Base-by-base conservation (phyloP, 768 basidiomycete genomes). In the Rhodosporidiobolus odoratus region DNA sequence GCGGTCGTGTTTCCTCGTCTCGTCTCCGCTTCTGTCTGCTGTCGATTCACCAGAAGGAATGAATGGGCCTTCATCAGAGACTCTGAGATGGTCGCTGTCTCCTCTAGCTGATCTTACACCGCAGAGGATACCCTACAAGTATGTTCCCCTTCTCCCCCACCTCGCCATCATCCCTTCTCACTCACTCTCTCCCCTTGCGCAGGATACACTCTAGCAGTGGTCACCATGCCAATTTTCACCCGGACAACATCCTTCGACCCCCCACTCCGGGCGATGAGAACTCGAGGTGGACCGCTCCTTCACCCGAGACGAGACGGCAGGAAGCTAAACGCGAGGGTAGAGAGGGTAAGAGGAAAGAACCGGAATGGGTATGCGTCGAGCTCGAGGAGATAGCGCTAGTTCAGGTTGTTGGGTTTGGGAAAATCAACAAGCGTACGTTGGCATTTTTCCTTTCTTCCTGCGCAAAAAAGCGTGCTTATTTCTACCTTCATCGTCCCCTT, bases 331-430 rank as follows among this genome's bases (percentile, higher is more conserved):
- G 10, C 23, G n/a, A 17, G 65, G 32, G 15, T 34, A 45, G 48
- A 6, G 16, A 25, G 9, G 40, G 15, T 1, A 47, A 56, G n/a
- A 53, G 48, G 27, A 58, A 27, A 3, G 66, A 68, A 30, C 62
- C 61, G 4, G 69, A 69, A n/a, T 71, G 59, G 66, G 61, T 71
- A 37, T 12, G 30, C n/a, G 41, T 71, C 56, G 67, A 75, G 41
- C 40, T 75, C 12, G 67, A 67, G 13, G 21, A 60, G 19, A 41
- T 56, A 4, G 37, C 57, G 10, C 6, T 75, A 25, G 64, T 75
- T 9, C 27, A 27, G 6, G 2, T 2, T 2, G 40, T 74, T 50
- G 73, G 66, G 30, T 74, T 74, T 21, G 69, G 63, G 21, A 74
- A 74, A 37, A 59, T 60, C 4, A 32, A 34, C 21, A 74, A 71